Evolutionary conservation across 768 basidiomycete genomes (phyloP).

Genomic region (Boletus rex-veris): DNA sequence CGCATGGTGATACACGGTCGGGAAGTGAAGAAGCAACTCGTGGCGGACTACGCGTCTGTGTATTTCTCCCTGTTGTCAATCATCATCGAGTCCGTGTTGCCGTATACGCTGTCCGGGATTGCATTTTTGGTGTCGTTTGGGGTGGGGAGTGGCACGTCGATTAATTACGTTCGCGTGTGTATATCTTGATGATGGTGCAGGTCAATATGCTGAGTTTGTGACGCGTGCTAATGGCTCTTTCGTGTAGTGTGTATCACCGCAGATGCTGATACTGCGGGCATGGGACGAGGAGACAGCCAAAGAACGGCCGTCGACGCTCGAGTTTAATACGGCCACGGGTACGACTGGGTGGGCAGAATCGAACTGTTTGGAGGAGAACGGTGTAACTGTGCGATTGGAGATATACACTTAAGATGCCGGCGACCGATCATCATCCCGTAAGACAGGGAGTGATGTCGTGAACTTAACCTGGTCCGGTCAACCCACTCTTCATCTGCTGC

Average conservation of each 20-base stretch:
- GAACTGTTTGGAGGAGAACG: neutral
- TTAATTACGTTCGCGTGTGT: conserved; percentile 17
- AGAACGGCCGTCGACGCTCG: conserved; percentile 4
- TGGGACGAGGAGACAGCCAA: conserved; percentile 14
- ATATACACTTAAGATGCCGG: too few relatives aligned
- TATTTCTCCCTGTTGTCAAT: conserved; percentile 19
- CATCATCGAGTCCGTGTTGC: conserved; percentile 25
- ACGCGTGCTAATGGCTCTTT: neutral
- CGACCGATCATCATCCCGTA: too few relatives aligned
- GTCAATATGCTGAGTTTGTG: neutral
- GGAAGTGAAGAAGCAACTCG: conserved; percentile 13
- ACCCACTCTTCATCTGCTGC: too few relatives aligned
- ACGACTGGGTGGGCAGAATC: neutral
- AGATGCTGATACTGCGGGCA: conserved; percentile 21
- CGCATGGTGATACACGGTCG: conserved; percentile 14
- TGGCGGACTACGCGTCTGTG: conserved; percentile 14
- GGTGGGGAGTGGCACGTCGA: conserved; percentile 3
- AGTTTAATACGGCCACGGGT: conserved; percentile 3
- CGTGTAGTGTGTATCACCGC: conserved; percentile 24
- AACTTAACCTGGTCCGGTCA: too few relatives aligned
- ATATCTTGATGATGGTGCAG: conserved; percentile 26
- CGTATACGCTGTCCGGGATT: conserved; percentile 24
- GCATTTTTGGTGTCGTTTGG: conserved; percentile 26
- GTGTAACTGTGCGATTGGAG: neutral
- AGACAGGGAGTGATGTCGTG: too few relatives aligned